These are phyloP conservation scores for Conidiobolus incongruus DNA, from an alignment of 371 early-diverging fungal species.

Conservation along the genomic window DNA sequence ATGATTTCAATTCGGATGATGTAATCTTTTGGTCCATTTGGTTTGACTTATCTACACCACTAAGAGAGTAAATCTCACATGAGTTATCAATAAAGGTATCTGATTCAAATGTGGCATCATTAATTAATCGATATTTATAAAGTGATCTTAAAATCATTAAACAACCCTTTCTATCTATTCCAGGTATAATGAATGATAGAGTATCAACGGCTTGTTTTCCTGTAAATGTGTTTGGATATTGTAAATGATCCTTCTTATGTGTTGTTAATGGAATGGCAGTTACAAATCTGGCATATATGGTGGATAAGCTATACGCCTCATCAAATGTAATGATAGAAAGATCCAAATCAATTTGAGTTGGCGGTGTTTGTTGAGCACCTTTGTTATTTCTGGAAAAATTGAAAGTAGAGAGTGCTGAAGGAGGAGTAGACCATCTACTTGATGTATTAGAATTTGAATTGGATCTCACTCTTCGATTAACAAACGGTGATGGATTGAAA, in stretches of 20 bases:
- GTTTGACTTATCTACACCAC: conserved; percentile 9
- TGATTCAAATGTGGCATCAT: conserved; percentile 67
- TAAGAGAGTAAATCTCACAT: conserved; percentile 56
- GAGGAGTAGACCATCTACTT: too few relatives aligned
- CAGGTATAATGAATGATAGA: conserved; percentile 39
- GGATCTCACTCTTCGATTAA: too few relatives aligned
- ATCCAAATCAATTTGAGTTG: too few relatives aligned
- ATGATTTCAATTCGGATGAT: neutral
- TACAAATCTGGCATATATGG: neutral
- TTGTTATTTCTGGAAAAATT: too few relatives aligned
- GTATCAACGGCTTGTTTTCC: conserved; percentile 69
- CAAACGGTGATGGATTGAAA: too few relatives aligned
- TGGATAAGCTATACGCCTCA: too few relatives aligned
- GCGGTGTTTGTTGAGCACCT: too few relatives aligned
- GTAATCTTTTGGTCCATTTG: conserved; percentile 1
- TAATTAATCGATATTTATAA: conserved; percentile 69
- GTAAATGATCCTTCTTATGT: conserved; percentile 49
- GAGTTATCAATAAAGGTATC: conserved; percentile 47
- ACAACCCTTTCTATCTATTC: conserved; percentile 66
- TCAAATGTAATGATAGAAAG: too few relatives aligned
- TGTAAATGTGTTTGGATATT: conserved; percentile 55
- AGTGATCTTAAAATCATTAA: conserved; percentile 64
- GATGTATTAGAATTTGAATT: too few relatives aligned
- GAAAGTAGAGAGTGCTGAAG: too few relatives aligned
- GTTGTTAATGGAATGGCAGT: conserved; percentile 14